phyloP scores from a whole-genome alignment of 805 yeast genomes.

The Ogataea haglerorum region DNA sequence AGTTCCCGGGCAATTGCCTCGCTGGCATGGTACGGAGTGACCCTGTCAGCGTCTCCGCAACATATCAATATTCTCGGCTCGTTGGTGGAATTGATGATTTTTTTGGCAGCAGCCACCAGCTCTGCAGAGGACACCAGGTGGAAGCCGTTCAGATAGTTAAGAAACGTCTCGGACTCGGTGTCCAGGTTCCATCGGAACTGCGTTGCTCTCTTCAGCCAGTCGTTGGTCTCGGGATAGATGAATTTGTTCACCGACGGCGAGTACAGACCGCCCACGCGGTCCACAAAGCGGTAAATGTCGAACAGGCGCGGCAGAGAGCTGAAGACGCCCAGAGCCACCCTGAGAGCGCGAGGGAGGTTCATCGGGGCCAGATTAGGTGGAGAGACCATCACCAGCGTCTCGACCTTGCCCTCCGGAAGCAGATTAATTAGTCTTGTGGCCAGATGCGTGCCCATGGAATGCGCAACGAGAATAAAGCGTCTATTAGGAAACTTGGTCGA shows the following conservation, averaged over 20 bases:
- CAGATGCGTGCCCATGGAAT: slow-evolving; percentile 57
- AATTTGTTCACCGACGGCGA: slow-evolving; percentile 61
- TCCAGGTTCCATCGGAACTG: slow-evolving; percentile 74
- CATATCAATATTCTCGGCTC: slow-evolving; percentile 48
- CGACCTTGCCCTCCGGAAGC: slow-evolving; percentile 39
- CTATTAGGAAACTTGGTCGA: slow-evolving; percentile 40
- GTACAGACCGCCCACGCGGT: slow-evolving; percentile 58
- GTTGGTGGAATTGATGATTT: slow-evolving; percentile 34
- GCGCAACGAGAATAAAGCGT: slow-evolving; percentile 45
- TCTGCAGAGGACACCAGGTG: slow-evolving; percentile 41
- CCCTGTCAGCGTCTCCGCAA: slow-evolving; percentile 55
- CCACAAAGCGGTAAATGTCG: slow-evolving; percentile 53
- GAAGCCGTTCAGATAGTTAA: slow-evolving; percentile 53
- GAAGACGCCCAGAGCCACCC: slow-evolving; percentile 32
- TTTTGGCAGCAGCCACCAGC: slow-evolving; percentile 38
- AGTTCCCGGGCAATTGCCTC: slow-evolving; percentile 31
- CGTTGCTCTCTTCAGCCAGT: slow-evolving; percentile 41
- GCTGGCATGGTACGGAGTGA: slow-evolving; percentile 46
- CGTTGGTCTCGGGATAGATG: slow-evolving; percentile 33
- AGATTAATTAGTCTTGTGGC: slow-evolving; percentile 38
- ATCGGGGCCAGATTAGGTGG: slow-evolving; percentile 38
- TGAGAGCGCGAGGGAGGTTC: slow-evolving; percentile 17
- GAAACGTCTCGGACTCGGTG: slow-evolving; percentile 49
- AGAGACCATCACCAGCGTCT: slow-evolving; percentile 45
- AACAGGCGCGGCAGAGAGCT: slow-evolving; percentile 44